Percentiles rank a stretch among this genome's conserved stretches.
phyloP scores from a whole-genome alignment of 2,329 filamentous ascomycete species.

The Fusarium tanahbumbuense region DNA sequence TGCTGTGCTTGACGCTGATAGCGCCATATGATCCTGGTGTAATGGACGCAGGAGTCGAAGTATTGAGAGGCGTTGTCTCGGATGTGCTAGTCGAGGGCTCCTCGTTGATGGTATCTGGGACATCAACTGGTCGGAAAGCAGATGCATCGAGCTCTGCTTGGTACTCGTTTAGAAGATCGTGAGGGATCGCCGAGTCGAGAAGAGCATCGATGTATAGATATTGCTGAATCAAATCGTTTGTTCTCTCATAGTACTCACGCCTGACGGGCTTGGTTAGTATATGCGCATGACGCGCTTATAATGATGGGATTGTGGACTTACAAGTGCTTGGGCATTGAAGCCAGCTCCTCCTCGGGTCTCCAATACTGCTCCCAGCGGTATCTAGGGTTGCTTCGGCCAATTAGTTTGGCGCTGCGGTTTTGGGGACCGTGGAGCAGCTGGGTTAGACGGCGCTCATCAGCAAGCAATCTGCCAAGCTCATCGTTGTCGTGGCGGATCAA shows the following conservation, averaged over 20 bases:
- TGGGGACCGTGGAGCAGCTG: conserved; percentile 73
- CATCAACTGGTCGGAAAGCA: conserved; percentile 65
- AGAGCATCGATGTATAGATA: conserved; percentile 94
- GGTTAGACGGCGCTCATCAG: conserved; percentile 69
- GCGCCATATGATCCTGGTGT: conserved; percentile 49
- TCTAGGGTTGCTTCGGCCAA: conserved; percentile 86
- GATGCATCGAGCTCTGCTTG: conserved; percentile 68
- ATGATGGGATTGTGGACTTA: conserved; percentile 49
- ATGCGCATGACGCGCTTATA: neutral
- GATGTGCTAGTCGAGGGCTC: conserved; percentile 59
- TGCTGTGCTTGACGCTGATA: conserved; percentile 47
- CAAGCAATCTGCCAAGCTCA: conserved; percentile 57
- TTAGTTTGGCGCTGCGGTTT: conserved; percentile 85
- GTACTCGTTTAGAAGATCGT: conserved; percentile 92
- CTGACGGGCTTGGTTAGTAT: conserved; percentile 51
- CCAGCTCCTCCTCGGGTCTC: conserved; percentile 81
- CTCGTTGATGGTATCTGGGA: conserved; percentile 82
- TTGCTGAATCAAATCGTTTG: conserved; percentile 88
- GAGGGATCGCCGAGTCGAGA: conserved; percentile 91
- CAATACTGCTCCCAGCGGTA: conserved; percentile 91
- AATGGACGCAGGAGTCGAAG: conserved; percentile 32
- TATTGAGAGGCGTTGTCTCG: conserved; percentile 47
- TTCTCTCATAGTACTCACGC: conserved; percentile 87
- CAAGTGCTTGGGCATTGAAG: conserved; percentile 77
- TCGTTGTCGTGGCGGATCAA: conserved; percentile 54